Evolutionary conservation across 2,329 filamentous ascomycete species (phyloP).

Genomic region (Pezicula rhizophila): DNA sequence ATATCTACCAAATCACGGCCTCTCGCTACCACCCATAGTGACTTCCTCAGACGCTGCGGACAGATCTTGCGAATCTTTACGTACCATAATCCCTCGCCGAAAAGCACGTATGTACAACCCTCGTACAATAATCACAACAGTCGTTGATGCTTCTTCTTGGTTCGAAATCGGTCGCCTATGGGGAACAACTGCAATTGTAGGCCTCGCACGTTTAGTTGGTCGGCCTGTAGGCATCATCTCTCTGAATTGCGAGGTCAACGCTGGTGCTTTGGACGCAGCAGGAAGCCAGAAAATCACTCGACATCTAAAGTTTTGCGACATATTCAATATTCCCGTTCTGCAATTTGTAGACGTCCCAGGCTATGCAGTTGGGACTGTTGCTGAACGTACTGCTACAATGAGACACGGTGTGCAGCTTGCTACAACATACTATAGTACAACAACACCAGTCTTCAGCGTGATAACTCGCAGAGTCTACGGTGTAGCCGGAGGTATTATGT

Average conservation of each 20-base stretch:
- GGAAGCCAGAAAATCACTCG: slow-evolving; percentile 56
- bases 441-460: slow-evolving; percentile 57
- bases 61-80: slow-evolving; percentile 41
- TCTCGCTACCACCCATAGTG: slow-evolving; percentile 44
- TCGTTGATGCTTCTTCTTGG: slow-evolving; percentile 50
- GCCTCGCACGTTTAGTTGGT: slow-evolving; percentile 52
- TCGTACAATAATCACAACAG: slow-evolving; percentile 47
- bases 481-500: slow-evolving; percentile 59
- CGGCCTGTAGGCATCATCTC: slow-evolving; percentile 53
- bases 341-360: slow-evolving; percentile 60
- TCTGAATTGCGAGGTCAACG: slow-evolving; percentile 54
- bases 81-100: slow-evolving; percentile 50
- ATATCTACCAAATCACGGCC: slow-evolving; percentile 53
- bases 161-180: slow-evolving; percentile 60
- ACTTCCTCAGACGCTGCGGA: slow-evolving; percentile 41
- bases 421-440: slow-evolving; percentile 56
- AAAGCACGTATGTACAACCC: slow-evolving; percentile 56
- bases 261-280: slow-evolving; percentile 53
- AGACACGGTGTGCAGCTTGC: slow-evolving; percentile 56
- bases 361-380: slow-evolving; percentile 58
- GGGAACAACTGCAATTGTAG: slow-evolving; percentile 56
- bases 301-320: slow-evolving; percentile 56
- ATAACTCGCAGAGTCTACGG: slow-evolving; percentile 55
- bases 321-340: slow-evolving; percentile 58
- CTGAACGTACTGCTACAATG: slow-evolving; percentile 59